Conservation (phyloP, 257 asterid genomes). For the Ocimum tenuiflorum region DNA sequence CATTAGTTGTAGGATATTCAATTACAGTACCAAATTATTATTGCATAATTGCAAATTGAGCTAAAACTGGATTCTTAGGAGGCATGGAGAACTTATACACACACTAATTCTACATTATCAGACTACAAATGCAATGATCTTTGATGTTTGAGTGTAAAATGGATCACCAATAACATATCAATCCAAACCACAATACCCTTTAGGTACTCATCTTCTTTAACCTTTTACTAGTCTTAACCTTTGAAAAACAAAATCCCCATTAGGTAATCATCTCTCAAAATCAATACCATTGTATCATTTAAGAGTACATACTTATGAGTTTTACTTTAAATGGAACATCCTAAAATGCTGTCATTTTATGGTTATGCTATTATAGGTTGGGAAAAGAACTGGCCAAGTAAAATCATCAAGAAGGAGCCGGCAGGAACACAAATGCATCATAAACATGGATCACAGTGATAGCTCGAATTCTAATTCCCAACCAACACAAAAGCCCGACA, state of each 20-base stretch:
- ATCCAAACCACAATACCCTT: too few relatives aligned
- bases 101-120: background rate
- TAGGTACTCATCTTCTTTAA: background rate
- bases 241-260: background rate
- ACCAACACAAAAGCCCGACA: background rate
- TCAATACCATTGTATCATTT: background rate
- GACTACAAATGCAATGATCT: background rate
- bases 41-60: background rate
- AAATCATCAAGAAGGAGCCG: background rate
- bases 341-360: background rate
- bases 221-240: background rate
- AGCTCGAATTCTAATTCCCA: background rate
- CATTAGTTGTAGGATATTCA: background rate
- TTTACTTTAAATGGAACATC: background rate
- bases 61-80: background rate
- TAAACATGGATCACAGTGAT: background rate
- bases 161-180: background rate
- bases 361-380: background rate
- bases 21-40: background rate
- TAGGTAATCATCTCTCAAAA: background rate
- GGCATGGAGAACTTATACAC: background rate
- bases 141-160: background rate
- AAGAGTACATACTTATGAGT: background rate
- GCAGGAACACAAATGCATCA: too few relatives aligned
- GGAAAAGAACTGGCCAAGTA: background rate